Percentiles rank a stretch among this genome's conserved stretches.
phyloP scores from a whole-genome alignment of 345 rosid genomes.

The Euclidium syriacum region DNA sequence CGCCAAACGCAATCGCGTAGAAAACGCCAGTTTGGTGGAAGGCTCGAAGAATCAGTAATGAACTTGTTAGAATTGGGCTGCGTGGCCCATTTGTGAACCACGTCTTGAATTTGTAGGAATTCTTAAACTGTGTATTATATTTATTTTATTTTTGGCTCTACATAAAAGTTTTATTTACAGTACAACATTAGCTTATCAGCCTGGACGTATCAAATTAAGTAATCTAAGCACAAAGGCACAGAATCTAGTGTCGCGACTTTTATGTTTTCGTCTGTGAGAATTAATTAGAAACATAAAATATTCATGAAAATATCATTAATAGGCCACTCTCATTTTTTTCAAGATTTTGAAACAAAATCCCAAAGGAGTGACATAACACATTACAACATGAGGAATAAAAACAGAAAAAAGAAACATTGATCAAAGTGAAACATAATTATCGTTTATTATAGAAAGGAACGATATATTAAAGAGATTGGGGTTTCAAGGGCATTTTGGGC shows the following conservation, averaged over 20 bases:
- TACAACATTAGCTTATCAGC: too few species aligned
- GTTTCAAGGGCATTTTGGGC: constrained; percentile 64
- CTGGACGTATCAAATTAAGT: too few species aligned
- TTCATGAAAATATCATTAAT: constrained; percentile 13
- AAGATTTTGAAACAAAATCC: constrained; percentile 15
- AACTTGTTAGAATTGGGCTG: not conserved
- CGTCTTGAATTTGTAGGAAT: not conserved
- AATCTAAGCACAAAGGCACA: too few species aligned
- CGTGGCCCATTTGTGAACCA: not conserved
- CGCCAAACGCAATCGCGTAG: not conserved
- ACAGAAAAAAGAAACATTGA: not conserved
- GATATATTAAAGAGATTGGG: not conserved
- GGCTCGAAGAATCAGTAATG: not conserved
- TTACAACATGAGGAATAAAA: constrained; percentile 6
- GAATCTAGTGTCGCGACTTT: too few species aligned
- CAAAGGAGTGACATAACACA: constrained; percentile 29
- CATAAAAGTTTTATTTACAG: too few species aligned
- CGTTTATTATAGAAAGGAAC: not conserved
- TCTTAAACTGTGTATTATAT: not conserved
- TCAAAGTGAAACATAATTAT: not conserved
- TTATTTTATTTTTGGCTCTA: too few species aligned
- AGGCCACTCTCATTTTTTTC: constrained; percentile 22
- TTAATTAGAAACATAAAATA: not conserved
- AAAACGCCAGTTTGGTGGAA: not conserved
- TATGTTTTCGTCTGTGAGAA: too few species aligned